phyloP scores from a whole-genome alignment of 1,139 yeast genomes.

The Suhomyces terraborum region DNA sequence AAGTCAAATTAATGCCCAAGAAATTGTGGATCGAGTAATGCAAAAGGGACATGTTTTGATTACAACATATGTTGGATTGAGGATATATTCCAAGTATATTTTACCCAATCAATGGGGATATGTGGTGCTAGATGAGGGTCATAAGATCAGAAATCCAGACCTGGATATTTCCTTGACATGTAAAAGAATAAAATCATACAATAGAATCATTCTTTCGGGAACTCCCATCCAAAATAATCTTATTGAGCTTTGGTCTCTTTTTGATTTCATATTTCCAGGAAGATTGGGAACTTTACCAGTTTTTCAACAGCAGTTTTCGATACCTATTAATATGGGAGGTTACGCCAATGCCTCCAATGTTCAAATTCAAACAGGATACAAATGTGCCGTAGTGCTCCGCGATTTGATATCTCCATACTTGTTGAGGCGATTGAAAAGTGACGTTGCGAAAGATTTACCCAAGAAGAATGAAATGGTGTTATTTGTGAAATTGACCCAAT shows the following conservation, averaged over 20 bases:
- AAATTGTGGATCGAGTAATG: slow-evolving; percentile 52
- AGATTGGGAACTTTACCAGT: slow-evolving; percentile 92
- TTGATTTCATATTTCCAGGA: slow-evolving; percentile 95
- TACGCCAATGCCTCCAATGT: slow-evolving; percentile 95
- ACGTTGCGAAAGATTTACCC: slow-evolving; percentile 96
- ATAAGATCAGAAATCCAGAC: slow-evolving; percentile 93
- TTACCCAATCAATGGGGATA: slow-evolving; percentile 85
- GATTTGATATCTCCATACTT: slow-evolving; percentile 90
- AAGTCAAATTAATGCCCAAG: slow-evolving; percentile 46
- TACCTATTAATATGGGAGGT: slow-evolving; percentile 96
- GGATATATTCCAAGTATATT: slow-evolving; percentile 71
- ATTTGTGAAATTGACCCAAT: slow-evolving; percentile 80
- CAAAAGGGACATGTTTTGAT: slow-evolving; percentile 76
- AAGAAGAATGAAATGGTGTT: slow-evolving; percentile 91
- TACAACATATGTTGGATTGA: slow-evolving; percentile 89
- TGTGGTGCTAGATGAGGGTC: slow-evolving; percentile 93
- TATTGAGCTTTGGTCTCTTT: slow-evolving; percentile 89
- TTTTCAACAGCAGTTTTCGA: slow-evolving; percentile 86
- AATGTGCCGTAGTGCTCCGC: slow-evolving; percentile 88
- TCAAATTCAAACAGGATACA: slow-evolving; percentile 94
- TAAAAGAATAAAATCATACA: slow-evolving; percentile 77
- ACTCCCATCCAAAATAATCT: slow-evolving; percentile 95
- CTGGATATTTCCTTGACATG: slow-evolving; percentile 83
- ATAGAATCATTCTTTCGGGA: slow-evolving; percentile 86
- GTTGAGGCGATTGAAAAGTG: slow-evolving; percentile 82